Conservation (phyloP, 306 rosid genomes). For the Potentilla sterilis region DNA sequence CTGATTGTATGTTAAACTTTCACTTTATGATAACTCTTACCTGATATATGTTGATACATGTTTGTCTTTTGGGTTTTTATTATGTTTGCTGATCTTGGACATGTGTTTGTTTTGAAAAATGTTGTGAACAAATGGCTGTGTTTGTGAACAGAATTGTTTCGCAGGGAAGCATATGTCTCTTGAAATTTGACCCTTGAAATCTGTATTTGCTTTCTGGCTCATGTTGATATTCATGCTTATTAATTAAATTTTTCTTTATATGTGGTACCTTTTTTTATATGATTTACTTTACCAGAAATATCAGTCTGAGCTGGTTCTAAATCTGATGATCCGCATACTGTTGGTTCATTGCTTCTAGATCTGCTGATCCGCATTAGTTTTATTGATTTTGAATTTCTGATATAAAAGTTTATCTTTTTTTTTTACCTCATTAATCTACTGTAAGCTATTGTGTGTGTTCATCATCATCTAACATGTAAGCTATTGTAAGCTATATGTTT, state of each 20-base stretch:
- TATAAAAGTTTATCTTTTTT: neutral
- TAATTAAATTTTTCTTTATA: neutral
- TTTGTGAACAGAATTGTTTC: neutral
- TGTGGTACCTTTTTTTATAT: neutral
- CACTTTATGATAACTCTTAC: too few species aligned
- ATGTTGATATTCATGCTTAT: neutral
- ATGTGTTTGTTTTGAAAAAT: neutral
- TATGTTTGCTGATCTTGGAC: neutral
- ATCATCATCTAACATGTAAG: too few species aligned
- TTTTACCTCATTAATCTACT: neutral
- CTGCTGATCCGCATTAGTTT: neutral
- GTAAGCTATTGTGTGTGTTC: too few species aligned
- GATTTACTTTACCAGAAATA: neutral
- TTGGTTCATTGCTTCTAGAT: neutral
- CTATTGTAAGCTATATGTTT: too few species aligned
- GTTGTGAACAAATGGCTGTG: too few species aligned
- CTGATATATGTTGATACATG: too few species aligned
- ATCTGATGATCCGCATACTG: neutral
- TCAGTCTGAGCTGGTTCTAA: neutral
- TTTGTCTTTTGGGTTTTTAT: neutral
- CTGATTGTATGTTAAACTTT: too few species aligned
- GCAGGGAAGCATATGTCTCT: constrained; percentile 4
- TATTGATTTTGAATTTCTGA: neutral
- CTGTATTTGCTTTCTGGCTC: neutral
- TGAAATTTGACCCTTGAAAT: too few species aligned